Evolutionary conservation across 768 basidiomycete species (phyloP).

Genomic region (Boletus sensibilis): DNA sequence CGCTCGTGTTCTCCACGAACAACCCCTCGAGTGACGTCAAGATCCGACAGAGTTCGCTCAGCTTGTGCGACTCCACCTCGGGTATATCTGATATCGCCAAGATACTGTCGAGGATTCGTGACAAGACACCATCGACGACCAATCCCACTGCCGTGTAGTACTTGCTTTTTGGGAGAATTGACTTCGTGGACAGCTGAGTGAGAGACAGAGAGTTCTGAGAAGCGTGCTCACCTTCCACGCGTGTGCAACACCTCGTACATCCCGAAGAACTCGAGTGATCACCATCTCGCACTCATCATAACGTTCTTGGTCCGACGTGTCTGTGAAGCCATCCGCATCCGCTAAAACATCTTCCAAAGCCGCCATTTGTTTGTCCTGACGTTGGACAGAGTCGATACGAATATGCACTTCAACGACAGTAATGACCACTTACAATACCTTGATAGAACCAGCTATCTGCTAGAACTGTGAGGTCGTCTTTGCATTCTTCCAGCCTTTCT

Average conservation of each 20-base stretch:
- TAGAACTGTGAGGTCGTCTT: constrained; percentile 48
- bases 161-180: constrained; percentile 65
- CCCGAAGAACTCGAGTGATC: constrained; percentile 58
- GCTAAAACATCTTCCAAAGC: constrained; percentile 43
- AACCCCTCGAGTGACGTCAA: constrained; percentile 77
- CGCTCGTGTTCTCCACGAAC: constrained; percentile 64
- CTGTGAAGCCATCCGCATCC: constrained; percentile 63
- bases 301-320: constrained; percentile 67
- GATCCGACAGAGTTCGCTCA: constrained; percentile 81
- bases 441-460: constrained; percentile 72
- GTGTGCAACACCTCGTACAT: constrained; percentile 62
- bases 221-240: constrained; percentile 66
- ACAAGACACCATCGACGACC: constrained; percentile 66
- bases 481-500: constrained; percentile 53
- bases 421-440: constrained; percentile 53
- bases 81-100: constrained; percentile 83
- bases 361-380: constrained; percentile 24
- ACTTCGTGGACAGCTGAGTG: constrained; percentile 38
- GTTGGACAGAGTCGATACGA: background rate
- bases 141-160: constrained; percentile 72
- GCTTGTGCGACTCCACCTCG: constrained; percentile 77
- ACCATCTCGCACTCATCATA: constrained; percentile 76
- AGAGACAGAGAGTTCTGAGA: background rate
- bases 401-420: background rate
- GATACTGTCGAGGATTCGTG: constrained; percentile 67